Percentiles rank a stretch among this genome's conserved stretches.
Conservation (phyloP, 1,284 basidiomycete genomes). For the Ceratobasidium sp. region DNA sequence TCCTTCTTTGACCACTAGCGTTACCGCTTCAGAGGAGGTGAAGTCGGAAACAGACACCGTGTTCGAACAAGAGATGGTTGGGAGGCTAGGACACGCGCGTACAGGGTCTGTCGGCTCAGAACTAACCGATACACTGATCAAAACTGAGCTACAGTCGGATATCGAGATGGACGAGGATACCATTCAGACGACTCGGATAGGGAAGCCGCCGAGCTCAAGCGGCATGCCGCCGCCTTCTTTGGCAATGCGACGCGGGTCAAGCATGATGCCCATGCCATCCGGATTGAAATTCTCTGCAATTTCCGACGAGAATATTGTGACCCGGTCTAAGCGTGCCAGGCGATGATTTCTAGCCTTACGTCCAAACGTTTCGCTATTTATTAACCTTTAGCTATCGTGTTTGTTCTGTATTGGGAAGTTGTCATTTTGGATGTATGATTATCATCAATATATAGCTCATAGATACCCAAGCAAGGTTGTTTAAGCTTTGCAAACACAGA, state of each 20-base stretch:
- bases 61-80: constrained; percentile 12
- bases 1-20: constrained; percentile 25
- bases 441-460: constrained; percentile 3
- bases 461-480: not conserved
- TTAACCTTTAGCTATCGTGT: constrained; percentile 4
- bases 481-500: too few relatives aligned
- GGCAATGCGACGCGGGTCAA: constrained; percentile 23
- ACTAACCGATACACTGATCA: not conserved
- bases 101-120: not conserved
- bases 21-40: constrained; percentile 25
- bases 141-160: constrained; percentile 21
- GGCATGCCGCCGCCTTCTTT: constrained; percentile 4
- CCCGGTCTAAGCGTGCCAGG: constrained; percentile 32
- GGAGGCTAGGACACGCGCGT: not conserved
- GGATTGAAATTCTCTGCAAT: constrained; percentile 6
- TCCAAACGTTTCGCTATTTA: constrained; percentile 20
- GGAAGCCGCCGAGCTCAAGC: constrained; percentile 4
- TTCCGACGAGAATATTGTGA: constrained; percentile 28
- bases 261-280: constrained; percentile 9
- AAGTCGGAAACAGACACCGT: not conserved
- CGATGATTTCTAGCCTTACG: not conserved
- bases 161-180: constrained; percentile 12
- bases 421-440: constrained; percentile 19
- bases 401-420: constrained; percentile 20
- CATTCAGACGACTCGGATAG: constrained; percentile 4